Evolutionary conservation across 345 rosid genomes (phyloP).

Genomic region (Excoecaria agallocha): DNA sequence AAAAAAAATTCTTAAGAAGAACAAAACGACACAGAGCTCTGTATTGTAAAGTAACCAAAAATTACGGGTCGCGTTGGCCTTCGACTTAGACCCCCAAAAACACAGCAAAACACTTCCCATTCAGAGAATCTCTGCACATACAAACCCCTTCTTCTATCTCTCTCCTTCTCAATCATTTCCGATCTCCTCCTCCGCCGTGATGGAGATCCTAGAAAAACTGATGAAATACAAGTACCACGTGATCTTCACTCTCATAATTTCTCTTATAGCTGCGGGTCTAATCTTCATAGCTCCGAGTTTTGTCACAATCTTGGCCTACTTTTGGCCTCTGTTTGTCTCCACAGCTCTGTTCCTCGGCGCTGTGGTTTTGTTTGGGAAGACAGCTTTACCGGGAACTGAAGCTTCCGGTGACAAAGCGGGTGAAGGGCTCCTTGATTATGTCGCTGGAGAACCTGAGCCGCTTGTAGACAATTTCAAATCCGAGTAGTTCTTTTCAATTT

Average conservation of each 20-base stretch:
- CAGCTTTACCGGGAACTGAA: slow-evolving; percentile 39
- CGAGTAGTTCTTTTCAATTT: slow-evolving; percentile 7
- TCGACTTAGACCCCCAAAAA: not conserved
- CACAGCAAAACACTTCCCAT: not conserved
- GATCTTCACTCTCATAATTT: slow-evolving; percentile 31
- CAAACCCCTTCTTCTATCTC: not conserved
- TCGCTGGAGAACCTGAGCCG: slow-evolving; percentile 63
- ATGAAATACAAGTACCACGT: slow-evolving; percentile 59
- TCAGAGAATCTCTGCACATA: slow-evolving; percentile 32
- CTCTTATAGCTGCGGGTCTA: slow-evolving; percentile 29
- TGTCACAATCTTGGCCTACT: slow-evolving; percentile 65
- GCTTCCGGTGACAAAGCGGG: slow-evolving; percentile 42
- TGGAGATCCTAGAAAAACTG: slow-evolving; percentile 68
- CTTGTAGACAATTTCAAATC: slow-evolving; percentile 22
- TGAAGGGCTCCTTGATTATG: slow-evolving; percentile 68
- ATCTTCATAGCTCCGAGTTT: slow-evolving; percentile 67
- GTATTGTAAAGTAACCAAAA: not conserved
- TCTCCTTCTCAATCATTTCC: not conserved
- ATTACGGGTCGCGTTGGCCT: slow-evolving; percentile 8
- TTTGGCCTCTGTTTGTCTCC: slow-evolving; percentile 90
- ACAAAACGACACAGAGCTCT: not conserved
- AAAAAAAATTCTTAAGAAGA: not conserved
- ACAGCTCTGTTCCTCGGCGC: slow-evolving; percentile 79
- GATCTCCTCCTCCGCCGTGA: slow-evolving; percentile 14
- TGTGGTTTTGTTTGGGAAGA: slow-evolving; percentile 60